phyloP scores from a whole-genome alignment of 495 filamentous ascomycete genomes.

The Thermothielavioides terrestris region DNA sequence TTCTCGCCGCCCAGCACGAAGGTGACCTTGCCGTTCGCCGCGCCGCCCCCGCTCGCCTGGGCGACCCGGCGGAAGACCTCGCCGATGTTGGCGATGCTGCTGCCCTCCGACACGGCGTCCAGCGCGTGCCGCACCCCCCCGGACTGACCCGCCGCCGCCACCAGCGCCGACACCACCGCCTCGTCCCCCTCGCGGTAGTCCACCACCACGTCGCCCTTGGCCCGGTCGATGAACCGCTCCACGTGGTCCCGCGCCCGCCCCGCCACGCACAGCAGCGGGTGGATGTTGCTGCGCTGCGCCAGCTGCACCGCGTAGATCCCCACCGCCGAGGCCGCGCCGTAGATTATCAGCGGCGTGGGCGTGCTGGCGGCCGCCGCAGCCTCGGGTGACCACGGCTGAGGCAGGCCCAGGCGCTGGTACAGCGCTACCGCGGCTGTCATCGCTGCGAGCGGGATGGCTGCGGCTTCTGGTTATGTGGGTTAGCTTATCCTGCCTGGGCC shows the following conservation, averaged over 20 bases:
- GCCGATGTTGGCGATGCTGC: slow-evolving; percentile 38
- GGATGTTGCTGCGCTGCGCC: slow-evolving; percentile 57
- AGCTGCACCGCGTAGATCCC: slow-evolving; percentile 63
- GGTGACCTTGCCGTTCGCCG: slow-evolving; percentile 39
- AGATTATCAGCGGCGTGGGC: slow-evolving; percentile 44
- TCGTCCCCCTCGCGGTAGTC: slow-evolving; percentile 61
- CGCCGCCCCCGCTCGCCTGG: slow-evolving; percentile 32
- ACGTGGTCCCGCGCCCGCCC: slow-evolving; percentile 51
- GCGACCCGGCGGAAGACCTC: slow-evolving; percentile 38
- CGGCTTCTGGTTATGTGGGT: slow-evolving; percentile 44
- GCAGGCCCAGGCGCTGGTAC: slow-evolving; percentile 50
- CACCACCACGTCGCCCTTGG: slow-evolving; percentile 59
- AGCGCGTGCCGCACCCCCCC: slow-evolving; percentile 36
- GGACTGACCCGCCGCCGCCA: slow-evolving; percentile 29
- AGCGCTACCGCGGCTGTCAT: slow-evolving; percentile 65
- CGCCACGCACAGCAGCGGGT: slow-evolving; percentile 64
- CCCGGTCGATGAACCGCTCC: slow-evolving; percentile 48
- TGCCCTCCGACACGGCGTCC: slow-evolving; percentile 53
- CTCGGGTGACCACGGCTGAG: slow-evolving; percentile 52
- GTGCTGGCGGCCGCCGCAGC: slow-evolving; percentile 20
- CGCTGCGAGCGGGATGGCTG: slow-evolving; percentile 63
- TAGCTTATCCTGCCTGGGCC: neutral
- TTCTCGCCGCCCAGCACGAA: slow-evolving; percentile 42
- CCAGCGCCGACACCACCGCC: slow-evolving; percentile 43
- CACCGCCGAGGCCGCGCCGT: slow-evolving; percentile 59